Conservation (phyloP, 345 rosid species). For the Citropsis articulata region DNA sequence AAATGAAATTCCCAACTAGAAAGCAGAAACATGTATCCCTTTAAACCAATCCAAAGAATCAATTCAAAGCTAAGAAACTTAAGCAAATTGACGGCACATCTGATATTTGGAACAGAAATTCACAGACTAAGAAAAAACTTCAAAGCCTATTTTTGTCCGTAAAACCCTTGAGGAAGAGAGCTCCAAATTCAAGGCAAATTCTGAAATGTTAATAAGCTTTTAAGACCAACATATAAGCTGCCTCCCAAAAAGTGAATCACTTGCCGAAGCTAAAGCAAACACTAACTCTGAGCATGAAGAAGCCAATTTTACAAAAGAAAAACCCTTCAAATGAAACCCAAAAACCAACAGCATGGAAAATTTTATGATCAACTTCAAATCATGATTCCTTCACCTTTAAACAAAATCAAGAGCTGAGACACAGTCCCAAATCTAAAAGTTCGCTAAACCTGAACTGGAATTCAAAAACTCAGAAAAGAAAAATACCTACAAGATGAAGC, state of each 20-base stretch:
- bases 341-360: neutral
- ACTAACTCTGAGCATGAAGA: neutral
- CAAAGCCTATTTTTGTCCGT: neutral
- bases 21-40: neutral
- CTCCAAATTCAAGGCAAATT: neutral
- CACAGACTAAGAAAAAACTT: neutral
- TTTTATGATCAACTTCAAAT: neutral
- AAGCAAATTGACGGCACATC: slow-evolving; percentile 6
- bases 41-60: neutral
- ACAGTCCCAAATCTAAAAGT: neutral
- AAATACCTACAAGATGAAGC: neutral
- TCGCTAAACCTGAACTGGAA: neutral
- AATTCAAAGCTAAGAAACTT: neutral
- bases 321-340: neutral
- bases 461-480: neutral
- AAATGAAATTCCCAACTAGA: neutral
- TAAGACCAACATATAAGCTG: neutral
- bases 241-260: slow-evolving; percentile 1
- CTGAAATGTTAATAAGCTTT: neutral
- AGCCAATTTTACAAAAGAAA: neutral
- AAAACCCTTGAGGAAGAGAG: neutral
- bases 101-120: neutral
- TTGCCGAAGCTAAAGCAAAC: slow-evolving; percentile 5
- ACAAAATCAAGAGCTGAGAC: neutral
- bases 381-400: neutral